Conservation (phyloP, 2,329 filamentous ascomycete genomes). For the Ophiognomonia clavigignenti-juglandacearum region DNA sequence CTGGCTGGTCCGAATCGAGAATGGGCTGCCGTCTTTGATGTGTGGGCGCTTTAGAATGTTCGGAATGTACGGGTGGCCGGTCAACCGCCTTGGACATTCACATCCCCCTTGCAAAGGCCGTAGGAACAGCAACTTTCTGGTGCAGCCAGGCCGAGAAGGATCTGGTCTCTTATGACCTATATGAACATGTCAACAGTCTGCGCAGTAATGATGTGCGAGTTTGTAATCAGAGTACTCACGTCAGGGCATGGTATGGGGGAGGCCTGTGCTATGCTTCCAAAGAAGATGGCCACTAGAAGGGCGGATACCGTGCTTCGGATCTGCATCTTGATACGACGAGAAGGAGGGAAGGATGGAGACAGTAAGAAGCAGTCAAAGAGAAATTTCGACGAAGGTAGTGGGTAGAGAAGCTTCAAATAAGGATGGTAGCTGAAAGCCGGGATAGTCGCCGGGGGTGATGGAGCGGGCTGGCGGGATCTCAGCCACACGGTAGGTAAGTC, state of each 20-base stretch:
- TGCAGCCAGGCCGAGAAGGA: constrained; percentile 10
- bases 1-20: no score
- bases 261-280: constrained; percentile 10
- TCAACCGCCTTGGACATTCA: constrained; percentile 15
- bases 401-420: not conserved
- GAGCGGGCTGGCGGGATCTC: not conserved
- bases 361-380: not conserved
- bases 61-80: not conserved
- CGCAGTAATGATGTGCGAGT: no score
- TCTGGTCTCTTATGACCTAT: constrained; percentile 13
- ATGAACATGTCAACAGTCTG: no score
- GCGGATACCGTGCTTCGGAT: constrained; percentile 5
- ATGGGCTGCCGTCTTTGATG: no score
- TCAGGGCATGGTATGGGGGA: constrained; percentile 16
- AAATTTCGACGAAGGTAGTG: not conserved
- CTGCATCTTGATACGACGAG: constrained; percentile 4
- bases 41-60: not conserved
- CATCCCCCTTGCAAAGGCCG: constrained; percentile 16
- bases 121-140: constrained; percentile 16
- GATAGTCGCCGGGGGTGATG: no score
- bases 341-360: not conserved
- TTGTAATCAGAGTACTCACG: constrained; percentile 3
- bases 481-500: not conserved
- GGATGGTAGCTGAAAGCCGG: not conserved
- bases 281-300: constrained; percentile 7